Percentiles rank a stretch among this genome's conserved stretches.
Conservation (phyloP, 164 flowering plant species). For the Liquidambar formosana region DNA sequence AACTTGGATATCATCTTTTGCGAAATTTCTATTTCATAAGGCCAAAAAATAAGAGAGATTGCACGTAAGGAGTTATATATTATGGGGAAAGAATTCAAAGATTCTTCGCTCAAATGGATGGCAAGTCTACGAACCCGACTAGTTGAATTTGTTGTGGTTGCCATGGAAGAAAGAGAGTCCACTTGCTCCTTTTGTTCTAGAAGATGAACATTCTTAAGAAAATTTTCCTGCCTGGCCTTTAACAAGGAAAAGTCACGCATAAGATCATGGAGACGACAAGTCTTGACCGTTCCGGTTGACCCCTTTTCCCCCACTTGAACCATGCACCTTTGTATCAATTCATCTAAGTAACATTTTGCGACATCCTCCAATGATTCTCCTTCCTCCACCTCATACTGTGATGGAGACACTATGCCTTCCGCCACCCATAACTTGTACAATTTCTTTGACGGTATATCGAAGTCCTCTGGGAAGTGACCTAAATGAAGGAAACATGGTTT, state of each 20-base stretch:
- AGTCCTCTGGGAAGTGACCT: constrained; percentile 26
- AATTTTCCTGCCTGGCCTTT: constrained; percentile 22
- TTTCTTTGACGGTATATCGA: constrained; percentile 6
- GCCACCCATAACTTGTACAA: constrained; percentile 33
- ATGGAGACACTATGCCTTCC: constrained; percentile 21
- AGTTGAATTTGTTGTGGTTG: no score
- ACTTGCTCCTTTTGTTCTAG: neutral
- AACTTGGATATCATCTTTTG: neutral
- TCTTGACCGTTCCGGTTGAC: no score
- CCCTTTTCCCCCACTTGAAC: constrained; percentile 15
- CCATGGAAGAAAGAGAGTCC: neutral
- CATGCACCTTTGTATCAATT: constrained; percentile 21
- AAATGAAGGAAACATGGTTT: constrained; percentile 38
- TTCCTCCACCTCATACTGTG: neutral
- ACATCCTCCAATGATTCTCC: constrained; percentile 23
- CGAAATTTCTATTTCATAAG: no score
- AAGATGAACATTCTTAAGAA: constrained; percentile 4
- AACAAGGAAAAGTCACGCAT: constrained; percentile 28
- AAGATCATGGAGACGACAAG: constrained; percentile 27
- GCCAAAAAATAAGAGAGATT: constrained; percentile 11
- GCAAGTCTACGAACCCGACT: constrained; percentile 14
- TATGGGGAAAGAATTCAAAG: no score
- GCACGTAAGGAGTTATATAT: constrained; percentile 4
- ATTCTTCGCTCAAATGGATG: neutral
- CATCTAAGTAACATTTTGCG: constrained; percentile 23